A percentile compares a stretch with the other conserved stretches of the same genome.
Evolutionary conservation across 345 rosid genomes (phyloP).

Genomic region (Excoecaria agallocha): DNA sequence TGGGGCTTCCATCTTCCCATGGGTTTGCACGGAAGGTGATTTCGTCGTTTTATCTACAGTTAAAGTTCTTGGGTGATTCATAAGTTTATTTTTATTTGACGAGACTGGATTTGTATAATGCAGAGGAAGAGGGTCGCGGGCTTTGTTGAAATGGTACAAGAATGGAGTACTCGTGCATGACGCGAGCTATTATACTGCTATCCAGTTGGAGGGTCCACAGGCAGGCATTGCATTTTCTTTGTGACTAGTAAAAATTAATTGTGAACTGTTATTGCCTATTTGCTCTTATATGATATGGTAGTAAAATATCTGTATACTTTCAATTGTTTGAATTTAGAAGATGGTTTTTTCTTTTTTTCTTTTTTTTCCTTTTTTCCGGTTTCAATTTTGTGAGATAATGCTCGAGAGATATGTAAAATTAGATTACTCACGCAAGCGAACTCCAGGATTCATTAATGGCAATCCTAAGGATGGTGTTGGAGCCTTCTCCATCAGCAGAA

Average conservation of each 20-base stretch:
- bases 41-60: background rate
- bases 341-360: background rate
- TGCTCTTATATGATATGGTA: background rate
- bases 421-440: background rate
- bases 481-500: slow-evolving; percentile 51
- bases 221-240: slow-evolving; percentile 41
- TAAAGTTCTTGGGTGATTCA: background rate
- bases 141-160: slow-evolving; percentile 65
- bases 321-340: background rate
- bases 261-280: background rate
- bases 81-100: background rate
- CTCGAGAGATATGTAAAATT: background rate
- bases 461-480: slow-evolving; percentile 47
- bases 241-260: slow-evolving; percentile 2
- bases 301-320: background rate
- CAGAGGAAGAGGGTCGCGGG: slow-evolving; percentile 92
- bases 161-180: slow-evolving; percentile 71
- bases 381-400: background rate
- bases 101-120: slow-evolving; percentile 21
- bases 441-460: slow-evolving; percentile 62
- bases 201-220: slow-evolving; percentile 78
- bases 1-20: slow-evolving; percentile 90
- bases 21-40: slow-evolving; percentile 83
- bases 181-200: slow-evolving; percentile 60
- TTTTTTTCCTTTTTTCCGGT: background rate